Base-by-base conservation (phyloP, 768 basidiomycete species). In the Trametes cinnabarina region DNA sequence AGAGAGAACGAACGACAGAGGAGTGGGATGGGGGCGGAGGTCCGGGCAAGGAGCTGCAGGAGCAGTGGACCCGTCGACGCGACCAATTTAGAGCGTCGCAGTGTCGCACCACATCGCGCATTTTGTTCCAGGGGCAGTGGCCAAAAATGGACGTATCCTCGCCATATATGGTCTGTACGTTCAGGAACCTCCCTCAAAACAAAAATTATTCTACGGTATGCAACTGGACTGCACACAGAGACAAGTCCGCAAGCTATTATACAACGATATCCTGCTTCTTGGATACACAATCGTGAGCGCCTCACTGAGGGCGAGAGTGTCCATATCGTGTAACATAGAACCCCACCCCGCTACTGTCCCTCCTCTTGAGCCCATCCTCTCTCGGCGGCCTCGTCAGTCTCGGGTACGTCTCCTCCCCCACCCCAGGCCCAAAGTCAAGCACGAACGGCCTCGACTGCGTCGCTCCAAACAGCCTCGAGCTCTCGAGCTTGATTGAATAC, bases 401-500 rank as follows among this genome's bases (percentile, higher is more conserved):
- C 30, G 81, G 79, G 61, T 88, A 90, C 9, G 87, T 87, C 46
- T 77, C 74, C 30, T 71, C 68, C 2, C 72, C 77, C 14, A 86
- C 80, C 10, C 80, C 83, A 8, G 84, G 82, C 8, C 89, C 89
- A 64, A 94, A 92, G 70, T 93, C 90, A 51, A 85, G 83, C 12
- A 91, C 84, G 67, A 91, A 92, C 6, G 88, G 82, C 42, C 90
- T 73, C 61, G 83, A 85, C 67, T 92, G 84, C 9, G 88, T 92
- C 3, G 77, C 89, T 11, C 90, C 92, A 62, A 87, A 93, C 43
- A 92, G 71, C 39, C 92, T 83, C 15, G 88, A 87, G 60, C 88
- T 86, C 69, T 94, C 92, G 20, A 92, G 73, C 32, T 85, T 68
- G 47, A 93, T 69, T 6, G 82, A 79, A 69, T 92, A 94, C 2